phyloP scores from a whole-genome alignment of 1,284 basidiomycete species.

The Trichosporon ovoides region DNA sequence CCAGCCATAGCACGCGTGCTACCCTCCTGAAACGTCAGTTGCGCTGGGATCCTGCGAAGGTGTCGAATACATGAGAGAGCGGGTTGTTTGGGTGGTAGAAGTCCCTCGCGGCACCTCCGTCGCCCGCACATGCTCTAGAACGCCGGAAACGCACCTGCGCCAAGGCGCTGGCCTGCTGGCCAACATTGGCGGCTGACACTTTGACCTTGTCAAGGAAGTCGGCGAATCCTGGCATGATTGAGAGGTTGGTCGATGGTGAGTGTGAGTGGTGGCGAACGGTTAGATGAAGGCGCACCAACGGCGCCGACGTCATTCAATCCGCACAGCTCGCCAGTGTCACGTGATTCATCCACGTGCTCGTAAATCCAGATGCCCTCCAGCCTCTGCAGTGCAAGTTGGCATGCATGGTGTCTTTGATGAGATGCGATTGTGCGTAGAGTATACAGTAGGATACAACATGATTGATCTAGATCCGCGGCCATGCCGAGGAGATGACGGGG shows the following conservation, averaged over 20 bases:
- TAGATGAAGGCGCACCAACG: not conserved
- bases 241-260: not conserved
- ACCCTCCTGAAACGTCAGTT: constrained; percentile 34
- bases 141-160: constrained; percentile 26
- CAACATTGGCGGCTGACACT: constrained; percentile 21
- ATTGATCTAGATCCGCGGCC: no score
- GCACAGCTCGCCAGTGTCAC: not conserved
- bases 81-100: no score
- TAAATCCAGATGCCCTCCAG: no score
- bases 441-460: no score
- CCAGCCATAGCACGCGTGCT: constrained; percentile 30
- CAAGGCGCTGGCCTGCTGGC: constrained; percentile 29
- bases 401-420: no score
- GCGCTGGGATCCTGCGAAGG: not conserved
- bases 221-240: constrained; percentile 14
- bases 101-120: no score
- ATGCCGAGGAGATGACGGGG: no score
- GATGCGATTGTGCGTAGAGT: no score
- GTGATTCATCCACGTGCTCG: not conserved
- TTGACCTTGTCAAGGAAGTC: constrained; percentile 31
- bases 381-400: no score
- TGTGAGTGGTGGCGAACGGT: not conserved
- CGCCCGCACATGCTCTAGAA: no score
- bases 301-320: not conserved
- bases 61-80: no score